A percentile compares a stretch with the other conserved stretches of the same genome.
These are phyloP conservation scores for Cadophora luteo-olivacea DNA, from an alignment of 2,329 filamentous ascomycete species.

Conservation along the genomic window DNA sequence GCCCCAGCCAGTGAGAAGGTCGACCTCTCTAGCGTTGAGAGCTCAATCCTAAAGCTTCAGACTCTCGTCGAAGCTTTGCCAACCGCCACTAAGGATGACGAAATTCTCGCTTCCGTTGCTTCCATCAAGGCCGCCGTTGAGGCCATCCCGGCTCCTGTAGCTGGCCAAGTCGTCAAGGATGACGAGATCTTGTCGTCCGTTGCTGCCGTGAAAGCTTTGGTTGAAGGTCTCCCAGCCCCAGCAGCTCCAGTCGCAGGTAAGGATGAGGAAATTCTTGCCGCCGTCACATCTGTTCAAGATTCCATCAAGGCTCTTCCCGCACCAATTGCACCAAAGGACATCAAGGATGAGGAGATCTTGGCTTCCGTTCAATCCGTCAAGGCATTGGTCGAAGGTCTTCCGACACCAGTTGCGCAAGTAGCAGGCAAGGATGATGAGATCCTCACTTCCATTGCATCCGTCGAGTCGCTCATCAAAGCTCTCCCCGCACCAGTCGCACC, in stretches of 20 bases:
- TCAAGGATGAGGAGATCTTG: conserved; percentile 28
- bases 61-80: conserved; percentile 17
- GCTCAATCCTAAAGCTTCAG: conserved; percentile 19
- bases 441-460: conserved; percentile 12
- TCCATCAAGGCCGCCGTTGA: conserved; percentile 22
- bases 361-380: conserved; percentile 19
- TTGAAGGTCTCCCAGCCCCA: conserved; percentile 28
- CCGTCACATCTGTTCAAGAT: conserved; percentile 15
- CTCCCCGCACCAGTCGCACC: conserved; percentile 19
- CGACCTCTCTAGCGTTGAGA: conserved; percentile 25
- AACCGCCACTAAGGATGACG: conserved; percentile 9
- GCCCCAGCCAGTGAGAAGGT: conserved; percentile 22
- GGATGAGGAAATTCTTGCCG: conserved; percentile 25
- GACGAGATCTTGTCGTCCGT: conserved; percentile 19
- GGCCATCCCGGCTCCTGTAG: conserved; percentile 17
- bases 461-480: conserved; percentile 16
- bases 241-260: conserved; percentile 12
- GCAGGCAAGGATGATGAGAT: conserved; percentile 19
- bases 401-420: conserved; percentile 14
- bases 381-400: conserved; percentile 25
- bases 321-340: conserved; percentile 15
- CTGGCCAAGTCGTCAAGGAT: conserved; percentile 13
- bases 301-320: conserved; percentile 17
- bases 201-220: conserved; percentile 26
- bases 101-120: conserved; percentile 12